phyloP scores from a whole-genome alignment of 345 rosid species.

The Carallia pectinifolia region DNA sequence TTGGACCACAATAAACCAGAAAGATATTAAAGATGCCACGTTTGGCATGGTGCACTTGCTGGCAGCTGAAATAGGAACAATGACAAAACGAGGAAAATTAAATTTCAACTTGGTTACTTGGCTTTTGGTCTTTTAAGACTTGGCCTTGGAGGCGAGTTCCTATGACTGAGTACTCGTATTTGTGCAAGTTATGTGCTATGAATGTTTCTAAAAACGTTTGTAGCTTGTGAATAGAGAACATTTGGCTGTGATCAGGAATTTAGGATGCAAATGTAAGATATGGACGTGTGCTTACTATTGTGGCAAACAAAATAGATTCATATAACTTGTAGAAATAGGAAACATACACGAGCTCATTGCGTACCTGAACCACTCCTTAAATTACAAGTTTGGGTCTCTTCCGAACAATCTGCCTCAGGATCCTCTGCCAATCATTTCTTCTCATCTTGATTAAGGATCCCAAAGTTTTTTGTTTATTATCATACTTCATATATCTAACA shows the following conservation, averaged over 20 bases:
- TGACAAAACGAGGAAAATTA: too few species aligned
- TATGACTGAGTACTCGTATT: too few species aligned
- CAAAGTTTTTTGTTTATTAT: slow-evolving; percentile 15
- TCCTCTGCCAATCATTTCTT: slow-evolving; percentile 14
- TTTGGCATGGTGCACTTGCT: too few species aligned
- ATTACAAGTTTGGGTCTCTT: slow-evolving; percentile 6
- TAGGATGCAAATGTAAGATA: slow-evolving; percentile 2
- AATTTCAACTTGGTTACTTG: background rate
- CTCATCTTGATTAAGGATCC: slow-evolving; percentile 17
- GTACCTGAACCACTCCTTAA: slow-evolving; percentile 20
- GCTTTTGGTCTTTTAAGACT: background rate
- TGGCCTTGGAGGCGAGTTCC: too few species aligned
- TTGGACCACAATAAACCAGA: background rate
- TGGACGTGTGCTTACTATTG: background rate
- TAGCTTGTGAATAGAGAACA: too few species aligned
- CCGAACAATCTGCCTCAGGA: slow-evolving; percentile 16
- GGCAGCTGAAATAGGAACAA: background rate
- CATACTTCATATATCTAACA: slow-evolving; percentile 16
- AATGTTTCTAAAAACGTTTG: too few species aligned
- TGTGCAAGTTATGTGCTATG: too few species aligned
- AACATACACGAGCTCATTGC: slow-evolving; percentile 8
- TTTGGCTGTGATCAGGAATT: too few species aligned
- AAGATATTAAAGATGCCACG: background rate
- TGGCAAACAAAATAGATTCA: background rate
- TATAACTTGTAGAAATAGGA: background rate